Percentiles rank a stretch among this genome's conserved stretches.
phyloP scores from a whole-genome alignment of 306 rosid species.

The Cucumis melo region DNA sequence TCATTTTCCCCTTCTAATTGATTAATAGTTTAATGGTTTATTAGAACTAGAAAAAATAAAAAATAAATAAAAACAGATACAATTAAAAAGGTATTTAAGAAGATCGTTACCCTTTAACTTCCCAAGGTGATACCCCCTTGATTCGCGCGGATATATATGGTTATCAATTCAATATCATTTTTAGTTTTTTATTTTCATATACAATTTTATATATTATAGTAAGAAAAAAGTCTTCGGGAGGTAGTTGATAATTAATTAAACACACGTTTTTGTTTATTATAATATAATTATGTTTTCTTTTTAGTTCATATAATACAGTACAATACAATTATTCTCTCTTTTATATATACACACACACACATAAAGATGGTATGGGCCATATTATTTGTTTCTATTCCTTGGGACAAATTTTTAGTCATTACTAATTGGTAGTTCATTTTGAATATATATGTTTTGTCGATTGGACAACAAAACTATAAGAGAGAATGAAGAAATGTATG shows the following conservation, averaged over 20 bases:
- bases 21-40: neutral
- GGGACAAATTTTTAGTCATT: neutral
- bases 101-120: slow-evolving; percentile 1
- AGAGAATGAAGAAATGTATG: neutral
- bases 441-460: neutral
- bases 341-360: too few species aligned
- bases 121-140: slow-evolving; percentile 6
- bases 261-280: neutral
- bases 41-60: neutral
- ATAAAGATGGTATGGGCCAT: neutral
- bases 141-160: slow-evolving; percentile 1
- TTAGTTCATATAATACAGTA: neutral
- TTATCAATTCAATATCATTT: neutral
- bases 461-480: neutral
- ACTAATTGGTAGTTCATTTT: neutral
- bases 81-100: neutral
- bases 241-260: neutral
- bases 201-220: neutral
- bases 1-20: neutral
- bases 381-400: neutral
- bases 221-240: neutral
- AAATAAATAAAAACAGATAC: neutral
- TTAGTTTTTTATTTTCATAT: neutral
- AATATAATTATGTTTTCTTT: neutral
- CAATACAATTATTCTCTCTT: neutral